A percentile compares a stretch with the other conserved stretches of the same genome.
phyloP scores from a whole-genome alignment of 2,329 filamentous ascomycete species.

The Fusarium sp. region DNA sequence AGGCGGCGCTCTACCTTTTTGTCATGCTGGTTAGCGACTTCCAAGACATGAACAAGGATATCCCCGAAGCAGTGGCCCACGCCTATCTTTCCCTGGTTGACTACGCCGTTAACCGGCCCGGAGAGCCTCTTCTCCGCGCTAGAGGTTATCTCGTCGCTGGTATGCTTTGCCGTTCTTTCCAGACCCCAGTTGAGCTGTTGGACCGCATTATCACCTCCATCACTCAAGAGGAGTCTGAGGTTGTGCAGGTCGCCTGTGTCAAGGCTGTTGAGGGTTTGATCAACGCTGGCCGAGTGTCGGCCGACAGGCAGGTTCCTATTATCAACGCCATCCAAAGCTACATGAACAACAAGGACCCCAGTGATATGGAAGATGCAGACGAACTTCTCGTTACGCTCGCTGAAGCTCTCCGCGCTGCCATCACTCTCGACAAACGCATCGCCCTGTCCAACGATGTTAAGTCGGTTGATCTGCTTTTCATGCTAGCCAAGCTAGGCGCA shows the following conservation, averaged over 20 bases:
- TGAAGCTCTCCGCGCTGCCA: conserved; percentile 84
- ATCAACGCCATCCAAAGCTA: conserved; percentile 76
- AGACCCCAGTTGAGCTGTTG: conserved; percentile 72
- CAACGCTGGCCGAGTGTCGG: conserved; percentile 59
- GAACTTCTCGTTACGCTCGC: conserved; percentile 91
- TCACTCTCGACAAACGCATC: conserved; percentile 80
- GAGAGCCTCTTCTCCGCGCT: conserved; percentile 82
- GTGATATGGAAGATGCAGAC: conserved; percentile 86
- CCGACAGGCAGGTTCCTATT: conserved; percentile 68
- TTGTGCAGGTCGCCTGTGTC: conserved; percentile 92
- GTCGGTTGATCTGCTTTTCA: conserved; percentile 86
- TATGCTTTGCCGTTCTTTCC: conserved; percentile 75
- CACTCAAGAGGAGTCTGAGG: conserved; percentile 78
- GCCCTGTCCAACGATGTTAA: conserved; percentile 76
- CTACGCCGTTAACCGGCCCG: conserved; percentile 74
- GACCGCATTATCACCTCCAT: conserved; percentile 81
- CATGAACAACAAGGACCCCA: conserved; percentile 80
- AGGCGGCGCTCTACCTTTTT: conserved; percentile 85
- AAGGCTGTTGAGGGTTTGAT: conserved; percentile 81
- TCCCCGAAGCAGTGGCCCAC: conserved; percentile 74
- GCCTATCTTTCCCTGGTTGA: conserved; percentile 84
- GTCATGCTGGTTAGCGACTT: conserved; percentile 88
- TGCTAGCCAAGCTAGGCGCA: conserved; percentile 87
- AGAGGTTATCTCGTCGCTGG: conserved; percentile 89
- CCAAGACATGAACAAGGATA: conserved; percentile 76